These are phyloP conservation scores for Colletotrichum horii DNA, from an alignment of 2,329 filamentous ascomycete genomes.

Conservation along the genomic window DNA sequence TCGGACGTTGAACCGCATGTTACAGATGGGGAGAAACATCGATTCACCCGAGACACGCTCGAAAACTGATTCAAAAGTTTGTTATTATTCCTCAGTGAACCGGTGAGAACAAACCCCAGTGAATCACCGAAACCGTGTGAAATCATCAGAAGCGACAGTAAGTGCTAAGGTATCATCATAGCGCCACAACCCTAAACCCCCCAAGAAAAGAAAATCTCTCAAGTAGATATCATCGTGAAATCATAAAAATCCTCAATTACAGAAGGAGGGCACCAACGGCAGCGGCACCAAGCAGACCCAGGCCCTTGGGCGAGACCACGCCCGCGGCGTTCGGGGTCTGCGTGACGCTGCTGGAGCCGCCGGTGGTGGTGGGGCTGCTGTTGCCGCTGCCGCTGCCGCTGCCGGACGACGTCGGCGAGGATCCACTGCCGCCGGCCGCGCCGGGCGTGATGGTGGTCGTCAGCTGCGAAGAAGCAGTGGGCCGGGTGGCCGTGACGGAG, in stretches of 20 bases:
- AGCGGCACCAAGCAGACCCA: conserved; percentile 13
- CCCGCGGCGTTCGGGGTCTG: conserved; percentile 16
- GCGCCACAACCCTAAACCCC: not conserved
- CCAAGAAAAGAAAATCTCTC: not conserved
- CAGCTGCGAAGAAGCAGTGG: conserved; percentile 19
- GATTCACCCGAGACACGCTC: not conserved
- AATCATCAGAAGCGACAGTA: conserved; percentile 9
- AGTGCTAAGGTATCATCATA: not conserved
- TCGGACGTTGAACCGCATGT: not conserved
- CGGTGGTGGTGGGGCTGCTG: not conserved
- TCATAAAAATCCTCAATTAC: not conserved
- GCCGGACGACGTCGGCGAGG: conserved; percentile 11
- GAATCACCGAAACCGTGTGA: not conserved
- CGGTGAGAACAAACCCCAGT: not conserved
- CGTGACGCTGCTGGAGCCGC: not conserved
- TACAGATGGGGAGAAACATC: not conserved
- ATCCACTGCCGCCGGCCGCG: not conserved
- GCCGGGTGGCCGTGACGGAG: conserved; percentile 15
- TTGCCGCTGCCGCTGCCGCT: not conserved
- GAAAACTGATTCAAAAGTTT: not conserved
- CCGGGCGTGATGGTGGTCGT: conserved; percentile 21
- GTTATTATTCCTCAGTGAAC: not conserved
- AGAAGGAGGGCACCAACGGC: conserved; percentile 13
- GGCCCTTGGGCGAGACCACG: not conserved
- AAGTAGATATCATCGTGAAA: not conserved